Conservation (phyloP, 768 basidiomycete genomes). For the Termitomyces sp. region DNA sequence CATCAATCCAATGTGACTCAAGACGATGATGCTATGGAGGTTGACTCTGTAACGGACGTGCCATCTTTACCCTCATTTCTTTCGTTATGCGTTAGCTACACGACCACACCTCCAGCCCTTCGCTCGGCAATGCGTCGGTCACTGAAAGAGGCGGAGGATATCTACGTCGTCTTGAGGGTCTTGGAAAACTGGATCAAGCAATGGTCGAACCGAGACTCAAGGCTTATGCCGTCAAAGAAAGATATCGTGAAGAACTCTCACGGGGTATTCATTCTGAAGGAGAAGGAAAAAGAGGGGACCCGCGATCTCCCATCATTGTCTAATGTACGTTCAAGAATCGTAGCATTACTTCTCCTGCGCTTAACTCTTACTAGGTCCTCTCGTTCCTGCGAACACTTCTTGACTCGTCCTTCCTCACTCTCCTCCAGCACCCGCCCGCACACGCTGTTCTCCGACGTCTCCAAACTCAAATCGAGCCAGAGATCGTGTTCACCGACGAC, state of each 20-base stretch:
- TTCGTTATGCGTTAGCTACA: conserved; percentile 28
- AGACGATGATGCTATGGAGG: conserved; percentile 36
- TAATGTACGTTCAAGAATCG: conserved; percentile 25
- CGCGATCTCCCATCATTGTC: conserved; percentile 34
- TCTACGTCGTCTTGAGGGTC: conserved; percentile 38
- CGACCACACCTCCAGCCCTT: conserved; percentile 32
- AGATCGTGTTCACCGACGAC: conserved; percentile 43
- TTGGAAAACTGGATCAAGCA: conserved; percentile 45
- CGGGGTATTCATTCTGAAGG: conserved; percentile 31
- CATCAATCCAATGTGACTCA: conserved; percentile 22
- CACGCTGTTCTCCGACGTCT: conserved; percentile 47
- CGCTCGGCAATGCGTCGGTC: conserved; percentile 47
- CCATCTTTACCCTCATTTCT: conserved; percentile 32
- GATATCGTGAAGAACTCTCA: conserved; percentile 33
- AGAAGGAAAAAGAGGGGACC: conserved; percentile 17
- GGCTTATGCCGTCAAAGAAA: conserved; percentile 33
- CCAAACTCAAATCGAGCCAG: conserved; percentile 46
- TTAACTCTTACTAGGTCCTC: conserved; percentile 36
- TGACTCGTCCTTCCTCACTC: conserved; percentile 64
- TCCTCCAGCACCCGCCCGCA: conserved; percentile 60
- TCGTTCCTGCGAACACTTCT: conserved; percentile 59
- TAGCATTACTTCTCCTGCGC: not conserved
- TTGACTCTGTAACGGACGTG: conserved; percentile 21
- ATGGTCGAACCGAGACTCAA: conserved; percentile 28
- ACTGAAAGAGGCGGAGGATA: conserved; percentile 43